These are phyloP conservation scores for Trichosporon sp. DNA, from an alignment of 1,284 basidiomycete species.

Conservation along the genomic window DNA sequence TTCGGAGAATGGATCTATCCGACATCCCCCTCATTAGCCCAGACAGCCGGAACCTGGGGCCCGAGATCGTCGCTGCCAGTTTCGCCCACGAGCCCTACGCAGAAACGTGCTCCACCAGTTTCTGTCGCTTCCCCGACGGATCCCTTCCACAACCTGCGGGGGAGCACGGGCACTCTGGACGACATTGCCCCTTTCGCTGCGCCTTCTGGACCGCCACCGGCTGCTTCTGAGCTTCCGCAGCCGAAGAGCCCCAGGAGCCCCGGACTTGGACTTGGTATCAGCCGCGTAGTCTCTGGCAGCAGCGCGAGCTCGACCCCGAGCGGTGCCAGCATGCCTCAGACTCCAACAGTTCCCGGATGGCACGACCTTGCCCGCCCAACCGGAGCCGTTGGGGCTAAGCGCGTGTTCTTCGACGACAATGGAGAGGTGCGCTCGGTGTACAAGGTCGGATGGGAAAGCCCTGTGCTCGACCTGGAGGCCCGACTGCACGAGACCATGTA, in stretches of 20 bases:
- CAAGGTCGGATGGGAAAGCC: slow-evolving; percentile 51
- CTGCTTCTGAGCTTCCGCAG: neutral
- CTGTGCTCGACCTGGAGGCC: slow-evolving; percentile 51
- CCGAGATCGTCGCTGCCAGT: neutral
- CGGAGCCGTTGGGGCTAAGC: slow-evolving; percentile 26
- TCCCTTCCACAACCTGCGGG: slow-evolving; percentile 17
- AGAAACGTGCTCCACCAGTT: neutral
- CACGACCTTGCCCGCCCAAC: slow-evolving; percentile 29
- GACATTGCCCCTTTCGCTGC: slow-evolving; percentile 12
- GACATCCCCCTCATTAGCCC: neutral
- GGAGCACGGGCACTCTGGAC: slow-evolving; percentile 13
- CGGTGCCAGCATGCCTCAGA: slow-evolving; percentile 13
- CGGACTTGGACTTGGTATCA: slow-evolving; percentile 3
- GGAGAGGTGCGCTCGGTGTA: slow-evolving; percentile 39
- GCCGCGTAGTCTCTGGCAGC: slow-evolving; percentile 17
- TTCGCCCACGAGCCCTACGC: neutral
- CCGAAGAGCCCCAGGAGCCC: slow-evolving; percentile 6
- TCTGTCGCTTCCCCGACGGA: neutral
- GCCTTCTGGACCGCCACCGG: neutral
- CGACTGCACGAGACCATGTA: slow-evolving; percentile 53
- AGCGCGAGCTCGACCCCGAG: slow-evolving; percentile 8
- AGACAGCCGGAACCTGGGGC: slow-evolving; percentile 2
- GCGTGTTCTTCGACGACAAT: slow-evolving; percentile 22
- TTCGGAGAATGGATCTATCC: slow-evolving; percentile 15
- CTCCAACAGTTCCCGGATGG: slow-evolving; percentile 29